Evolutionary conservation across 1,284 basidiomycete genomes (phyloP).

Genomic region (Sporisorium sorghi): DNA sequence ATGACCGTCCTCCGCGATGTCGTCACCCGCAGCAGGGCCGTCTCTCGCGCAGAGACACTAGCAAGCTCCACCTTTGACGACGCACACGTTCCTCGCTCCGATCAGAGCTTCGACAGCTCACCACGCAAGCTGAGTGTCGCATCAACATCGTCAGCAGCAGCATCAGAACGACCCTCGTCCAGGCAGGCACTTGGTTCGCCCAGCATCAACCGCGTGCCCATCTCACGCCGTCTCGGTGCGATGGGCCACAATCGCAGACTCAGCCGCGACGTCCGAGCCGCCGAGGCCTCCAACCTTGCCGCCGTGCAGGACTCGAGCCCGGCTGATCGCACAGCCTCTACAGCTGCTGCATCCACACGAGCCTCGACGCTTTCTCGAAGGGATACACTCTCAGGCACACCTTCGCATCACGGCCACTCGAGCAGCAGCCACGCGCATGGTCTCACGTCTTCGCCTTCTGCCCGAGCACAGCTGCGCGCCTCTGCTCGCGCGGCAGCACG

Average conservation of each 20-base stretch:
- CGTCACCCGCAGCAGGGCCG: constrained; percentile 22
- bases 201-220: constrained; percentile 34
- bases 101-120: constrained; percentile 42
- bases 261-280: constrained; percentile 44
- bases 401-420: constrained; percentile 13
- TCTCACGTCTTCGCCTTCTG: constrained; percentile 34
- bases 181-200: constrained; percentile 40
- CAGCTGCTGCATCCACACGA: constrained; percentile 16
- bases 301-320: constrained; percentile 49
- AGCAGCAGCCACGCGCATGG: constrained; percentile 8
- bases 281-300: constrained; percentile 28
- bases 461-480: constrained; percentile 39
- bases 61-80: constrained; percentile 43
- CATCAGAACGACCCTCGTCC: constrained; percentile 29
- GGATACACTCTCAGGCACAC: constrained; percentile 27
- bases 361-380: constrained; percentile 22
- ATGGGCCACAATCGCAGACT: constrained; percentile 45
- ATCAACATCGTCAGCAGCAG: background rate
- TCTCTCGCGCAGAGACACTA: constrained; percentile 26
- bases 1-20: constrained; percentile 81
- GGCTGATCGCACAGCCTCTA: constrained; percentile 1
- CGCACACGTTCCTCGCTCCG: constrained; percentile 11
- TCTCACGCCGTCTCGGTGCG: constrained; percentile 35
- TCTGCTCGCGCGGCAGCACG: constrained; percentile 36
- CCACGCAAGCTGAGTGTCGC: constrained; percentile 23